Base-by-base conservation (phyloP, 1,284 basidiomycete species). In the Fomitopsis schrenkii region DNA sequence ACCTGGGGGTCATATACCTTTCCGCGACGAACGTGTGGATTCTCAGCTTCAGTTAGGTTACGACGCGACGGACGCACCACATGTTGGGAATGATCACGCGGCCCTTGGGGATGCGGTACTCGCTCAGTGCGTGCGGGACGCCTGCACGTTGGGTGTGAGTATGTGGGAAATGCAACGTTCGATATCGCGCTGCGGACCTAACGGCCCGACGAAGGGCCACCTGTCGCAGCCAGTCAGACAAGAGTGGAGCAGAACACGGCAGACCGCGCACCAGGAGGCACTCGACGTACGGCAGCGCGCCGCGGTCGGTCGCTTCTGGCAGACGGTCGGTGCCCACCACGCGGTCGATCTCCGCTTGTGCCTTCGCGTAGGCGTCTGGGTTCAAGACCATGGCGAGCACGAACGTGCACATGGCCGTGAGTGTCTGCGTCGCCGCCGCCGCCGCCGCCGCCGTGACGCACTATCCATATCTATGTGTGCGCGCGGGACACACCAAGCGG, bases 51-150 rank as follows among this genome's bases (percentile, higher is more conserved):
- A 42, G 41, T 42, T 5, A 42, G 41, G 15, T 4, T 4, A 5
- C 7, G 14, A 42, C 41, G 41, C 41, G n/a, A 42, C 19, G 28
- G 22, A 59, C 62, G 28, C 6, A 82, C 82, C 77, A 81, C 50
- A 82, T 77, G 63, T 83, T 84, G 10, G 79, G 75, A 44, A 83
- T 68, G 8, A 85, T 72, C 36, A 76, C 81, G 12, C 78, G 73
- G 38, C 78, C 77, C 62, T 72, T 71, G 40, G 81, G 80, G 56
- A 84, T 77, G 61, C 73, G 70, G 68, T 78, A 82, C 64, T 80
- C 74, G 71, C 77, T 79, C 33, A 78, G 64, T 53, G 77, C 75
- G 72, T 84, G 82, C 14, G 83, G 82, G 60, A 84, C 64, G 15
- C 79, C 81, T 68, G 48, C 35, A 10, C 5, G 5, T 36, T 36